A percentile compares a stretch with the other conserved stretches of the same genome.
Conservation (phyloP, 306 rosid genomes). For the Inga laurina region DNA sequence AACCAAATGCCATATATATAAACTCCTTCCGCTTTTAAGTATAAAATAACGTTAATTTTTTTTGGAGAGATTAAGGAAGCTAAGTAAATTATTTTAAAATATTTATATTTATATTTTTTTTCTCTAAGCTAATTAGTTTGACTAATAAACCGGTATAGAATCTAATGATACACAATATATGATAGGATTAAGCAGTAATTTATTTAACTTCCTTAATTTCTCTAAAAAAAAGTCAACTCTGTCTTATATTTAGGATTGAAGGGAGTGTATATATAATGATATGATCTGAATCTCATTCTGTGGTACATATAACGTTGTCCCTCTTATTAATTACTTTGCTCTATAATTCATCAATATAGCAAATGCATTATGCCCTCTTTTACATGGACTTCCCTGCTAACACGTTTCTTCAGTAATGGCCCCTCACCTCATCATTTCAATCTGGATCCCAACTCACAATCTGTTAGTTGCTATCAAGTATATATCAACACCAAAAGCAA, state of each 20-base stretch:
- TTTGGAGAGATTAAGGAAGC: too few relatives aligned
- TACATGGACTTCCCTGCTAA: not conserved
- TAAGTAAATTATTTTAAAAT: too few relatives aligned
- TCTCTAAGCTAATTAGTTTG: too few relatives aligned
- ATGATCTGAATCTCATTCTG: not conserved
- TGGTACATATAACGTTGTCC: conserved; percentile 17
- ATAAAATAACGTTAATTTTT: too few relatives aligned
- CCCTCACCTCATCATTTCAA: not conserved
- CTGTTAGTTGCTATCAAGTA: not conserved
- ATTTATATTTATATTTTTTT: too few relatives aligned
- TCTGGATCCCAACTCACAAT: conserved; percentile 17
- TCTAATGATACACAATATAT: too few relatives aligned
- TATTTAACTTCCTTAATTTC: too few relatives aligned
- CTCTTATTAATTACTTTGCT: conserved; percentile 12
- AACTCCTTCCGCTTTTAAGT: too few relatives aligned
- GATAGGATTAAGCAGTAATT: too few relatives aligned
- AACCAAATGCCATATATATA: conserved; percentile 44
- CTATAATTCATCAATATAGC: not conserved
- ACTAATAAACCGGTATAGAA: too few relatives aligned
- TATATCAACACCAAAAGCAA: not conserved
- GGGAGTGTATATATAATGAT: not conserved
- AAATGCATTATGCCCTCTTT: conserved; percentile 24
- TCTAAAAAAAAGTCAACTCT: too few relatives aligned
- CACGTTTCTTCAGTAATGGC: conserved; percentile 1
- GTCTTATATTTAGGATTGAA: too few relatives aligned